Evolutionary conservation across 2,329 filamentous ascomycete genomes (phyloP).

Genomic region (Stachybotrys chartarum): DNA sequence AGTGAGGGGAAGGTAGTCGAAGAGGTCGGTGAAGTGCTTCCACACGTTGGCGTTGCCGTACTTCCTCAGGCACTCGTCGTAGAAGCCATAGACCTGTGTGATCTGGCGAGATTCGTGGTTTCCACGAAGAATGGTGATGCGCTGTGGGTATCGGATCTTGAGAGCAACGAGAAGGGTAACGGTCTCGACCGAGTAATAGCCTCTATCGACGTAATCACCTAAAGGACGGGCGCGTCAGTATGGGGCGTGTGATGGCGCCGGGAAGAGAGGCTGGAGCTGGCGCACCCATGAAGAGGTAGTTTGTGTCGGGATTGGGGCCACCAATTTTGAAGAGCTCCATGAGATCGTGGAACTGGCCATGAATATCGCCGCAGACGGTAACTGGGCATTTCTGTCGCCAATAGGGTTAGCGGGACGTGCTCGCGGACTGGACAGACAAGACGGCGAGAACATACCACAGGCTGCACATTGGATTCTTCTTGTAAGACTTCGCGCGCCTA

Average conservation of each 20-base stretch:
- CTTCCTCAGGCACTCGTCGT: conserved; percentile 93
- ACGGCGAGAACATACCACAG: conserved; percentile 62
- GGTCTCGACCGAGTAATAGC: conserved; percentile 96
- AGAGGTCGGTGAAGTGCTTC: conserved; percentile 95
- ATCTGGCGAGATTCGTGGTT: conserved; percentile 97
- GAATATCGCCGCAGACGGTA: conserved; percentile 97
- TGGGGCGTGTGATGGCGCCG: neutral
- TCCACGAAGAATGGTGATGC: conserved; percentile 90
- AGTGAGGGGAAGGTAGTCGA: conserved; percentile 95
- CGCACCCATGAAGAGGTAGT: conserved; percentile 98
- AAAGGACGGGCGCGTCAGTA: conserved; percentile 4
- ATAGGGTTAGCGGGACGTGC: neutral
- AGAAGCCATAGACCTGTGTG: conserved; percentile 96
- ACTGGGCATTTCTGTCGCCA: conserved; percentile 82
- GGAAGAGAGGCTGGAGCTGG: conserved; percentile 1
- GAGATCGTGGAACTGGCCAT: conserved; percentile 97
- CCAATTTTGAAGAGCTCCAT: conserved; percentile 99
- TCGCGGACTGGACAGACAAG: neutral
- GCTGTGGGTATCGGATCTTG: conserved; percentile 94
- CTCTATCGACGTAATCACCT: conserved; percentile 97
- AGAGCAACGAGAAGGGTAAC: conserved; percentile 92
- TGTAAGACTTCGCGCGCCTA: conserved; percentile 94
- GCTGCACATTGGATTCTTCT: conserved; percentile 97
- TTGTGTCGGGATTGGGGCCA: conserved; percentile 94
- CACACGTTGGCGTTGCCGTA: conserved; percentile 96